Evolutionary conservation across 345 rosid species (phyloP).

Genomic region (Ceriops zippeliana): DNA sequence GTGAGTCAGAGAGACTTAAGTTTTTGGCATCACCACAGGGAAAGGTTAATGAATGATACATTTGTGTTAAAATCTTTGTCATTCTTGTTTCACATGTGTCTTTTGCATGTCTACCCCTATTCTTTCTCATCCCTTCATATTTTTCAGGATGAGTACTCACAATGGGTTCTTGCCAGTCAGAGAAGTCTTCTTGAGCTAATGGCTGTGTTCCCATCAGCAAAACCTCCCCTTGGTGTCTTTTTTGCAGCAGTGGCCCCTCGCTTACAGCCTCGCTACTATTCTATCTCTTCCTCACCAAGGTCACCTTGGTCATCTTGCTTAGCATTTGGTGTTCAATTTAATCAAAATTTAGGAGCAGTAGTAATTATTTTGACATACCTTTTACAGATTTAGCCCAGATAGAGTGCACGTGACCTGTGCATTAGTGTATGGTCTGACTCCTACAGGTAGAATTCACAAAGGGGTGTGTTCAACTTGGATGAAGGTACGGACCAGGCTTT

Average conservation of each 20-base stretch:
- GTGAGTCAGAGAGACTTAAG: conserved; percentile 52
- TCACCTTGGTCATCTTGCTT: conserved; percentile 1
- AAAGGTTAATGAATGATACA: conserved; percentile 16
- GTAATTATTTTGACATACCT: not conserved
- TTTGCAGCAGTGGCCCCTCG: conserved; percentile 33
- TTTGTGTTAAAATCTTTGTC: not conserved
- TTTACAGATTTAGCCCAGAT: conserved; percentile 24
- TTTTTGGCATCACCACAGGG: conserved; percentile 27
- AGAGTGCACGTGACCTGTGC: conserved; percentile 35
- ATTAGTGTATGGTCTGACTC: conserved; percentile 24
- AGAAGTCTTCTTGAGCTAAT: conserved; percentile 36
- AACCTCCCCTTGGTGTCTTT: conserved; percentile 32
- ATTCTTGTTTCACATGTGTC: not conserved
- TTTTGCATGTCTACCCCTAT: not conserved
- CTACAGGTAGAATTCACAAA: conserved; percentile 31
- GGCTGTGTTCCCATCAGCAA: conserved; percentile 33
- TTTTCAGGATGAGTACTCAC: conserved; percentile 26
- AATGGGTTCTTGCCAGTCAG: conserved; percentile 33
- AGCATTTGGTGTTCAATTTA: not conserved
- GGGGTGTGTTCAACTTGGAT: conserved; percentile 38
- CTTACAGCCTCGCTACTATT: conserved; percentile 32
- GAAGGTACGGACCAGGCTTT: conserved; percentile 15
- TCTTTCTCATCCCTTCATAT: not conserved
- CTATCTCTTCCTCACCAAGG: conserved; percentile 36
- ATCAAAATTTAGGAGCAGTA: not conserved